phyloP scores from a whole-genome alignment of 129 eudicot species.

The carrot (Daucus carota) region DH1_v3.0 NC_030381.2:31721501-31722000 shows the following conservation, averaged over 20 bases:
- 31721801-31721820: constrained; percentile 46
- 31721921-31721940: constrained; percentile 42
- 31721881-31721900: constrained; percentile 13
- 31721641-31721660: not conserved
- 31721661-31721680: not conserved
- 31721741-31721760: constrained; percentile 10
- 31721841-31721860: constrained; percentile 8
- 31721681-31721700: constrained; percentile 32
- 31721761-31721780: constrained; percentile 26
- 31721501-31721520: constrained; percentile 57
- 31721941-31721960: constrained; percentile 33
- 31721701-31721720: constrained; percentile 39
- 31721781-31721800: constrained; percentile 45
- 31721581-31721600: constrained; percentile 40
- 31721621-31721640: not conserved
- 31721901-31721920: constrained; percentile 47
- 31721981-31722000: constrained; percentile 31
- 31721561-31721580: constrained; percentile 46
- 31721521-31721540: constrained; percentile 20
- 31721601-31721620: constrained; percentile 43
- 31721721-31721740: constrained; percentile 38
- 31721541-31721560: constrained; percentile 14
- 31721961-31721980: constrained; percentile 33
- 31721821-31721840: constrained; percentile 41
- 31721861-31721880: not conserved